Evolutionary conservation across 495 filamentous ascomycete genomes (phyloP).

Genomic region (Hypoxylon lenormandii): DNA sequence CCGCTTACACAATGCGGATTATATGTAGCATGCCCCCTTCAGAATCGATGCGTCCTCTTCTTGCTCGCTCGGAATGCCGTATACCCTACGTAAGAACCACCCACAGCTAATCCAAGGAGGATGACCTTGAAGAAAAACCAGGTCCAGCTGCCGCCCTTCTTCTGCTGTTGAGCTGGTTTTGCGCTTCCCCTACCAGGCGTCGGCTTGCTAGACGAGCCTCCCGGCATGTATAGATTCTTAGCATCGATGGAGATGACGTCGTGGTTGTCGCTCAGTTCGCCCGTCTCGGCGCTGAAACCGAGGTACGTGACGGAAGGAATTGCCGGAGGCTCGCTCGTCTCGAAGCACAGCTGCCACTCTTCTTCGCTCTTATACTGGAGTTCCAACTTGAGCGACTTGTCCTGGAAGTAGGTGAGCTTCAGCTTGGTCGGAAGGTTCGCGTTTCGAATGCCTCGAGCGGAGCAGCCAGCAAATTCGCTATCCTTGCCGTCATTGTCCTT

Average conservation of each 20-base stretch:
- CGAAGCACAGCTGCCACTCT: slow-evolving; percentile 92
- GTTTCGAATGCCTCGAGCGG: slow-evolving; percentile 87
- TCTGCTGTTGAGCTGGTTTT: slow-evolving; percentile 47
- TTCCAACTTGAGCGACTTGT: slow-evolving; percentile 89
- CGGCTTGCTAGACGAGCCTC: slow-evolving; percentile 56
- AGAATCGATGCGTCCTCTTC: slow-evolving; percentile 83
- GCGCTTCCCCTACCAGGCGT: slow-evolving; percentile 58
- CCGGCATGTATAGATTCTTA: slow-evolving; percentile 84
- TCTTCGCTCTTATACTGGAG: slow-evolving; percentile 91
- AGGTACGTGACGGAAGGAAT: slow-evolving; percentile 93
- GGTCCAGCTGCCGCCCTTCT: slow-evolving; percentile 77
- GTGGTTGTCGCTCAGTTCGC: slow-evolving; percentile 96
- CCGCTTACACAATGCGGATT: slow-evolving; percentile 6
- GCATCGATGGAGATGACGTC: slow-evolving; percentile 91
- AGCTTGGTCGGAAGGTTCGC: slow-evolving; percentile 83
- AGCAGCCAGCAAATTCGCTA: slow-evolving; percentile 93
- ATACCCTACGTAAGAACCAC: slow-evolving; percentile 83
- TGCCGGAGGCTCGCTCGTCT: slow-evolving; percentile 74
- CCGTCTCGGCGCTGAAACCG: slow-evolving; percentile 94
- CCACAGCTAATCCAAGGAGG: slow-evolving; percentile 75
- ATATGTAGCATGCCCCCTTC: slow-evolving; percentile 36
- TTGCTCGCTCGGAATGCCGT: slow-evolving; percentile 79
- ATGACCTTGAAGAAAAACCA: slow-evolving; percentile 93
- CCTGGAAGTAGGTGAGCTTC: slow-evolving; percentile 93
- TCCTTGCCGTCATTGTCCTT: slow-evolving; percentile 94